Conservation (phyloP, 164 flowering plant species). For the Hamamelis virginiana region DNA sequence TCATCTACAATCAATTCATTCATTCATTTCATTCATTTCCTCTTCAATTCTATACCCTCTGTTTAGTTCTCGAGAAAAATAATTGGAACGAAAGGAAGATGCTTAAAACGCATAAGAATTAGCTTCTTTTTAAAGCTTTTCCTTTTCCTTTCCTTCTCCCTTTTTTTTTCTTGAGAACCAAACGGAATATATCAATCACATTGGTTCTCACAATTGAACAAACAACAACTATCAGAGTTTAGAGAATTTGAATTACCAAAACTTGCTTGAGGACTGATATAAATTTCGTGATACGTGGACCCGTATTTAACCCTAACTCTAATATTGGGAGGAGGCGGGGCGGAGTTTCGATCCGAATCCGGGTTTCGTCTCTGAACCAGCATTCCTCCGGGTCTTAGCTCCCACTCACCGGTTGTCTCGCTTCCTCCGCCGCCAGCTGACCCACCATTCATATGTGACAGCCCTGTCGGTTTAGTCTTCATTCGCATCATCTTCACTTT, state of each 20-base stretch:
- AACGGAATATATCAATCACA: background rate
- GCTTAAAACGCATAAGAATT: background rate
- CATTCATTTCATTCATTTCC: background rate
- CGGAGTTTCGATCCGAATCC: slow-evolving; percentile 45
- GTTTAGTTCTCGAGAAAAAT: slow-evolving; percentile 1
- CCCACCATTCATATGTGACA: slow-evolving; percentile 26
- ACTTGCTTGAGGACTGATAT: slow-evolving; percentile 72
- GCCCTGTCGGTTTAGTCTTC: slow-evolving; percentile 38
- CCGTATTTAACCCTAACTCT: slow-evolving; percentile 81
- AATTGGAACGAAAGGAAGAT: background rate
- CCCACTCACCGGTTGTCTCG: slow-evolving; percentile 51
- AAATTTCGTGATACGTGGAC: slow-evolving; percentile 64
- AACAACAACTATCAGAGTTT: background rate
- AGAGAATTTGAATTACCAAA: slow-evolving; percentile 52
- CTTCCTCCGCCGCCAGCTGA: slow-evolving; percentile 24
- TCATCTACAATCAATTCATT: background rate
- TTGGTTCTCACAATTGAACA: background rate
- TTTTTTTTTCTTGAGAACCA: background rate
- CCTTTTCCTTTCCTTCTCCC: background rate
- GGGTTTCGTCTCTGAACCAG: slow-evolving; percentile 76
- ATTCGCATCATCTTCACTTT: slow-evolving; percentile 63
- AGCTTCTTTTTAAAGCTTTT: background rate
- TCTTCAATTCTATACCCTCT: background rate
- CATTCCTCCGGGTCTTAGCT: slow-evolving; percentile 96
- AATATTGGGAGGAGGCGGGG: slow-evolving; percentile 65